Conservation (phyloP, 805 yeast genomes). For the Torulaspora franciscae region DNA sequence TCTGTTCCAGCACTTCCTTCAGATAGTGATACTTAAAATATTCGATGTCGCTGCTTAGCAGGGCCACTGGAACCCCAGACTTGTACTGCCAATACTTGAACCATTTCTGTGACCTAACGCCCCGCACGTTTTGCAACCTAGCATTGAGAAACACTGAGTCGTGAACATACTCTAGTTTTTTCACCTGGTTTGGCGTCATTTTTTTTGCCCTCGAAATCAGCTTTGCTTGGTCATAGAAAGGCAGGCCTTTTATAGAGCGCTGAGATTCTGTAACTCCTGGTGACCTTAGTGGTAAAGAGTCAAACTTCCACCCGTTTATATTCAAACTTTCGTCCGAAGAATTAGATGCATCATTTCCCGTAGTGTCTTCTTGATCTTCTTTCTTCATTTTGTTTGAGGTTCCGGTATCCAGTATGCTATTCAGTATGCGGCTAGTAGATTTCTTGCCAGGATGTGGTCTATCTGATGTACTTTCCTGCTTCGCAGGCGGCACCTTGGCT, state of each 20-base stretch:
- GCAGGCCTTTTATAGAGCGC: constrained; percentile 41
- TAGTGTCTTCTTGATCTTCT: constrained; percentile 12
- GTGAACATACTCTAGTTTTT: constrained; percentile 47
- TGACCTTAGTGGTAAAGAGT: constrained; percentile 26
- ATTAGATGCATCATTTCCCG: neutral
- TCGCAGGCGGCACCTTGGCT: neutral
- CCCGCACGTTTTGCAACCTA: constrained; percentile 41
- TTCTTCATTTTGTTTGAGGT: constrained; percentile 9
- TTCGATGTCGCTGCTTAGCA: constrained; percentile 24
- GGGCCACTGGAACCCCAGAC: constrained; percentile 38
- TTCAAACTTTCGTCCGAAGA: constrained; percentile 18
- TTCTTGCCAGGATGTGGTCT: constrained; percentile 9
- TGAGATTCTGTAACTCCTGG: constrained; percentile 18
- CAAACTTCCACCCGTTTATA: constrained; percentile 35
- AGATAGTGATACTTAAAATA: constrained; percentile 29
- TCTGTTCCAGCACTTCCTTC: constrained; percentile 32
- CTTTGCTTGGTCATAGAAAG: constrained; percentile 36
- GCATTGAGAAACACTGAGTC: constrained; percentile 45
- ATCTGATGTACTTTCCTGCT: neutral
- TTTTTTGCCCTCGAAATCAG: constrained; percentile 29
- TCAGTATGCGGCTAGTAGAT: constrained; percentile 24
- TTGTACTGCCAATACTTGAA: constrained; percentile 43
- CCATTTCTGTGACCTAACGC: constrained; percentile 46
- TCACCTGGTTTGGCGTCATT: constrained; percentile 38
- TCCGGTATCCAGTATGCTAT: constrained; percentile 20